Evolutionary conservation across 371 early-diverging fungal genomes (phyloP), one percentile per base, ranked within the genome.

Genomic region (Fennellomyces sp.): DNA sequence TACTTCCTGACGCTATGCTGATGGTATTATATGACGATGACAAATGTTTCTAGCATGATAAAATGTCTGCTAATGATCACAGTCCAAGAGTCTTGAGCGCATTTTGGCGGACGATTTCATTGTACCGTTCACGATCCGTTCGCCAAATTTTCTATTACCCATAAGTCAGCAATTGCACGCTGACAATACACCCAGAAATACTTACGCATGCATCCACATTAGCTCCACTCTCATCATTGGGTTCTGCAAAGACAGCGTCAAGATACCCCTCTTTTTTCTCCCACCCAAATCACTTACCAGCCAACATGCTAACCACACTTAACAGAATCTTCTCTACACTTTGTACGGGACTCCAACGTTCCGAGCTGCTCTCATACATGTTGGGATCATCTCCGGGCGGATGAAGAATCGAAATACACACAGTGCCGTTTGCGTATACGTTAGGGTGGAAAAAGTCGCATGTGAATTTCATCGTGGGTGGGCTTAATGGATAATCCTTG

Each of bases 361-460:
- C 97, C 7, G 89, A 87, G 54, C 90, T 87, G 57, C 89, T 88
- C 74, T 97, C 98, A 68, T 97, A 97, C 85, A 91, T 90, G 76
- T 94, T 92, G 2, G 97, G 97, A 68, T 97, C 97, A 68, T 97
- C 96, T n/a, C 99, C 99, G 4, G 99, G 99, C 11, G 97, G 89
- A 78, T 99, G 99, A 30, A 99, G 83, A 66, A 99, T 99, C 7
- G 96, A 95, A 54, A 99, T 98, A 80, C 99, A 99, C 5, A 99
- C 99, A 7, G 90, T 91, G 45, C 99, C 99, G 80, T 99, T 95
- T 13, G 88, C 72, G 74, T 99, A 99, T 36, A 98, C 95, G 75
- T 97, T 97, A 21, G 98, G 98, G 65, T 97, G 98, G 74, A 91
- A 96, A 81, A 97, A 92, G 11, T 90, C 91, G 62, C 93, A 93